These are phyloP conservation scores for Akebia trifoliata DNA, from an alignment of 164 flowering plant genomes.

Conservation along the genomic window DNA sequence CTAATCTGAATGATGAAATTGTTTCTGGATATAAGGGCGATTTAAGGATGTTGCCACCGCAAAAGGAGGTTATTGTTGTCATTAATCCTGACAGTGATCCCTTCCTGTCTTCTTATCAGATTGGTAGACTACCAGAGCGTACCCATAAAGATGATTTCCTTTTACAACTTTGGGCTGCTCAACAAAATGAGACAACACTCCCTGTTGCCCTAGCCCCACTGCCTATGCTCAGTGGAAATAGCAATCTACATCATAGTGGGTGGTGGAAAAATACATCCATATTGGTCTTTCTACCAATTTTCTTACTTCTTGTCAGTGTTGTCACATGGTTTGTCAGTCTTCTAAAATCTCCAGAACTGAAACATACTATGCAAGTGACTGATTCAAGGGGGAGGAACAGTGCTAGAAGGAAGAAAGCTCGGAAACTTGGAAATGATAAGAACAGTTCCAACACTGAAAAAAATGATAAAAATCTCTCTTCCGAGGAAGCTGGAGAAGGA, in stretches of 20 bases:
- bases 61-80: conserved; percentile 22
- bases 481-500: conserved; percentile 22
- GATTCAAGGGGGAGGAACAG: conserved; percentile 17
- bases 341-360: conserved; percentile 9
- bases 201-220: too few species aligned
- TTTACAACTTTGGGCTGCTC: neutral
- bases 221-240: too few species aligned
- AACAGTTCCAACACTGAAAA: conserved; percentile 19
- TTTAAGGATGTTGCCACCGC: conserved; percentile 29
- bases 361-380: conserved; percentile 14
- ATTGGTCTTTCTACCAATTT: too few species aligned
- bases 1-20: conserved; percentile 7
- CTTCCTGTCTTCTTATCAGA: conserved; percentile 11
- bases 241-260: too few species aligned
- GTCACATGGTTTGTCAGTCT: too few species aligned
- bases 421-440: conserved; percentile 32
- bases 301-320: too few species aligned
- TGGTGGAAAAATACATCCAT: too few species aligned
- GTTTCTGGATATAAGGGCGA: conserved; percentile 21
- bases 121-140: conserved; percentile 11
- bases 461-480: conserved; percentile 12
- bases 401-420: conserved; percentile 48
- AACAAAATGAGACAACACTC: too few species aligned
- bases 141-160: neutral
- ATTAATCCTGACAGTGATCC: conserved; percentile 23